Evolutionary conservation across 495 filamentous ascomycete species (phyloP), one percentile per base, ranked within the genome.

Genomic region (Aspergillus cristatus): DNA sequence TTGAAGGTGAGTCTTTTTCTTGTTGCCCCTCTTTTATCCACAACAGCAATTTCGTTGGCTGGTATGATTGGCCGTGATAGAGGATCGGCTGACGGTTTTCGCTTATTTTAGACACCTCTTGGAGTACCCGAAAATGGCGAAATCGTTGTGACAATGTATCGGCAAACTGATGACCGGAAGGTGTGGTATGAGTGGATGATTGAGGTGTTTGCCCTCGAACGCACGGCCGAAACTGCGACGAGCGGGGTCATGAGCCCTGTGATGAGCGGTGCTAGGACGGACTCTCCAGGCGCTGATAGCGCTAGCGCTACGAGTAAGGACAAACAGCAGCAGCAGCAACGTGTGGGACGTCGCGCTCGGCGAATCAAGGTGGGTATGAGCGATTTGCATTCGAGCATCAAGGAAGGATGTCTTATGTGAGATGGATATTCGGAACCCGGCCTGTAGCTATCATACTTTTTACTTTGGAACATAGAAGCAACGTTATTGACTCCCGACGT

Each of bases 131-230:
- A 86, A 44, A 75, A 84, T 41, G 76, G 81, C 14, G 86, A 89
- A 54, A 67, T 99, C 8, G 82, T 93, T 28, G 76, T 94, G 10
- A 87, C 78, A 48, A 95, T 99, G 73, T 96, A 86, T 78, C 75
- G 91, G 42, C 83, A 89, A 58, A 96, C 91, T 6, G 89, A 97
- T 55, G 85, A 94, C 50, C 74, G 83, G 14, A 94, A 88, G 63
- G 90, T 97, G 10, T 99, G 91, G 93, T 99, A 99, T 57, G 90
- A 99, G 58, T 99, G 91, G 91, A 70, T 91, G 48, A 79, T 94
- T 1, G 91, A 97, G 56, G 82, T 78, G 15, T 94, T 81, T 51
- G 68, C 78, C 7, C 53, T 67, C n/a, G 62, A 68, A 38, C 57
- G 45, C 12, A 42, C 37, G 18, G 17, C 37, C 1, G 40, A 53